These are phyloP conservation scores for Fusarium sp. DNA, from an alignment of 2,329 filamentous ascomycete species.

Conservation along the genomic window DNA sequence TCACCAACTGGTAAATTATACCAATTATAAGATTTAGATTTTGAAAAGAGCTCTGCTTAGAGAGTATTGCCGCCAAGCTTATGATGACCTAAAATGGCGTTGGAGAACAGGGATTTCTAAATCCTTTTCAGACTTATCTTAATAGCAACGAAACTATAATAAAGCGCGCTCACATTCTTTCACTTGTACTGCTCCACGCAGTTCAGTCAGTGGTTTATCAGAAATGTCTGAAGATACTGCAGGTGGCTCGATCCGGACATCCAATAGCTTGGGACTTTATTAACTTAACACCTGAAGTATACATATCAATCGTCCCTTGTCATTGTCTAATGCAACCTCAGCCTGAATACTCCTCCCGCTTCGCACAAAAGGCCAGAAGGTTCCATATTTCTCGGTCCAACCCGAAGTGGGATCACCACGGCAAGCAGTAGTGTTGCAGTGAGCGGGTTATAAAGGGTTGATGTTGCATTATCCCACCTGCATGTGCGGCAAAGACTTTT, in stretches of 20 bases:
- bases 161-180: background rate
- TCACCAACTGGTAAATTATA: background rate
- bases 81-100: accelerated
- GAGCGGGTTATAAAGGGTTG: background rate
- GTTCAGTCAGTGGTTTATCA: background rate
- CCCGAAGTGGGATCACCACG: background rate
- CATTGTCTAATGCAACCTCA: too few relatives aligned
- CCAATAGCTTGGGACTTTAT: background rate
- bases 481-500: background rate
- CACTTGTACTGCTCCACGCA: accelerated
- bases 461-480: background rate
- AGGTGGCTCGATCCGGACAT: accelerated
- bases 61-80: background rate
- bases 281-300: background rate
- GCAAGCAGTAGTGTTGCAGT: background rate
- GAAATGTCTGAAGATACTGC: accelerated
- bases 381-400: background rate
- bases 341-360: accelerated
- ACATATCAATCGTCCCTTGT: background rate
- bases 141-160: background rate
- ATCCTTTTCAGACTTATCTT: background rate
- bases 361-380: background rate
- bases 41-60: accelerated
- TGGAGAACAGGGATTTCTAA: background rate
- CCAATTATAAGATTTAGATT: background rate